phyloP scores from a whole-genome alignment of 2,329 filamentous ascomycete genomes.

The Calonectria pseudoreteaudii region DNA sequence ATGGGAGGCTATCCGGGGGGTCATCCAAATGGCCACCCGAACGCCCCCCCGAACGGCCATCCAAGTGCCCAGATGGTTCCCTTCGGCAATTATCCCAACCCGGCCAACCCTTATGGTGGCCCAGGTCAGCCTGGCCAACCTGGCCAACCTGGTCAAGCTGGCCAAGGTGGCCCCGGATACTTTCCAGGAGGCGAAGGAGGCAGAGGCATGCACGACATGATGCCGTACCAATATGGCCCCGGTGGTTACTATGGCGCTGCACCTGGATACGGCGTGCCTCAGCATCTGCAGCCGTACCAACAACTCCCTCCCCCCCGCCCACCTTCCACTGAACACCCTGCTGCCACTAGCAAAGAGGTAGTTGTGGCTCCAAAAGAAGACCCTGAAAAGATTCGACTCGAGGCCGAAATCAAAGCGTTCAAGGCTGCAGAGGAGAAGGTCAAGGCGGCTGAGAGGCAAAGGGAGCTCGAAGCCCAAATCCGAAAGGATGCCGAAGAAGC shows the following conservation, averaged over 20 bases:
- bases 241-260: conserved; percentile 47
- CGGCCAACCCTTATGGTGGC: conserved; percentile 55
- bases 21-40: conserved; percentile 47
- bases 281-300: conserved; percentile 55
- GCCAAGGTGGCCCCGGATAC: conserved; percentile 49
- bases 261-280: conserved; percentile 45
- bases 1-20: conserved; percentile 36
- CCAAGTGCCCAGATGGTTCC: conserved; percentile 61
- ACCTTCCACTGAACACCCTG: conserved; percentile 56
- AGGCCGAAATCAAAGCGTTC: conserved; percentile 67
- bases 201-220: conserved; percentile 60
- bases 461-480: conserved; percentile 58
- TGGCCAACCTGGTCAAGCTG: conserved; percentile 21
- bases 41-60: conserved; percentile 41
- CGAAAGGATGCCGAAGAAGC: conserved; percentile 60
- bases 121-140: conserved; percentile 48
- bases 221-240: conserved; percentile 57
- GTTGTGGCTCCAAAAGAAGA: conserved; percentile 58
- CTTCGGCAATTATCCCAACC: conserved; percentile 50
- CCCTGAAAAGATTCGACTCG: conserved; percentile 70
- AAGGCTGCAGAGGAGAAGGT: conserved; percentile 59
- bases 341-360: conserved; percentile 53
- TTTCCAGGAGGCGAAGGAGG: conserved; percentile 51
- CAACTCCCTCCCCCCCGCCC: conserved; percentile 55
- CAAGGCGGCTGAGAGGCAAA: conserved; percentile 58